These are phyloP conservation scores for Stereocaulon alpinum DNA, from an alignment of 495 filamentous ascomycete species.

Conservation along the genomic window DNA sequence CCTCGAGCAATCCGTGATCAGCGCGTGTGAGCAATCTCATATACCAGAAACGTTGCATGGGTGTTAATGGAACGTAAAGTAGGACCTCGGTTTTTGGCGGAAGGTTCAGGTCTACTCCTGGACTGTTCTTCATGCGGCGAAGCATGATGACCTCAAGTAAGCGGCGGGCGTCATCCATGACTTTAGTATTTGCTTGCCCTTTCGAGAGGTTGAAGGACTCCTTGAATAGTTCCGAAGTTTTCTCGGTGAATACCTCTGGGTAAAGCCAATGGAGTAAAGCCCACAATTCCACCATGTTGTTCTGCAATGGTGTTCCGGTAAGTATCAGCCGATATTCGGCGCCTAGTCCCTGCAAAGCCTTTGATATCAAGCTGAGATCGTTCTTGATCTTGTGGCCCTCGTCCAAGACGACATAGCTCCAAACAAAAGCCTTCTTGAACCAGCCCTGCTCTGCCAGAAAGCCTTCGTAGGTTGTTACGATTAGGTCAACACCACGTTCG, in stretches of 20 bases:
- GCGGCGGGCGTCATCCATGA: constrained; percentile 42
- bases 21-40: constrained; percentile 47
- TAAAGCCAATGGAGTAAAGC: constrained; percentile 53
- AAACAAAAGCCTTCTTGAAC: constrained; percentile 50
- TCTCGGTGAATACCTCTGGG: constrained; percentile 48
- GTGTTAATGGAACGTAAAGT: constrained; percentile 50
- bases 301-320: constrained; percentile 57
- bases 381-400: constrained; percentile 57
- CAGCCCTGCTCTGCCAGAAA: constrained; percentile 45
- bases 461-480: constrained; percentile 55
- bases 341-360: constrained; percentile 39
- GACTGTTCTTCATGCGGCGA: constrained; percentile 50
- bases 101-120: constrained; percentile 46
- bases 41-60: constrained; percentile 55
- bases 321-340: constrained; percentile 52
- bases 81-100: constrained; percentile 51
- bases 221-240: constrained; percentile 43
- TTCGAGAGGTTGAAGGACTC: constrained; percentile 47
- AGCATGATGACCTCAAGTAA: constrained; percentile 55
- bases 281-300: constrained; percentile 54
- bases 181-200: constrained; percentile 42
- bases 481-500: constrained; percentile 33
- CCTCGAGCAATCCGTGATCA: constrained; percentile 42
- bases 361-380: constrained; percentile 38
- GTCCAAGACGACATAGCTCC: constrained; percentile 48